phyloP scores from a whole-genome alignment of 495 filamentous ascomycete species.

The Daldinia concentrica region DNA sequence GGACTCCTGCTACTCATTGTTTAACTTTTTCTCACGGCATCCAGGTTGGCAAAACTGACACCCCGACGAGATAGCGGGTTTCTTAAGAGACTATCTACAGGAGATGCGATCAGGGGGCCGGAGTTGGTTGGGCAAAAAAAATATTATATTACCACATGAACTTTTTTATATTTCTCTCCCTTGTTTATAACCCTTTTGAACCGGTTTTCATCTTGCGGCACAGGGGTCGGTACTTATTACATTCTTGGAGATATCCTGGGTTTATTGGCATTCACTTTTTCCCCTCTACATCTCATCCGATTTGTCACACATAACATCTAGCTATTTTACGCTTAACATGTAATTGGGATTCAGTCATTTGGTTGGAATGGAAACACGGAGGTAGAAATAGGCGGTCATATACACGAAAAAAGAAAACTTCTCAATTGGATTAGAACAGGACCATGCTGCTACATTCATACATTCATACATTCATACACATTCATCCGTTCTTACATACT shows the following conservation, averaged over 20 bases:
- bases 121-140: slow-evolving; percentile 43
- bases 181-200: slow-evolving; percentile 30
- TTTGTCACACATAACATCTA: background rate
- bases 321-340: slow-evolving; percentile 3
- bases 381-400: slow-evolving; percentile 5
- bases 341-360: slow-evolving; percentile 7
- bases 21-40: slow-evolving; percentile 36
- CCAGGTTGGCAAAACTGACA: slow-evolving; percentile 37
- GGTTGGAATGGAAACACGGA: slow-evolving; percentile 2
- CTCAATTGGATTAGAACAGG: slow-evolving; percentile 1
- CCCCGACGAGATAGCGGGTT: slow-evolving; percentile 30
- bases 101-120: slow-evolving; percentile 32
- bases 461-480: background rate
- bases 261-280: slow-evolving; percentile 9
- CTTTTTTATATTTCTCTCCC: slow-evolving; percentile 9
- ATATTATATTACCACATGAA: slow-evolving; percentile 16
- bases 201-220: slow-evolving; percentile 2
- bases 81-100: slow-evolving; percentile 25
- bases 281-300: slow-evolving; percentile 14
- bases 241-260: slow-evolving; percentile 41
- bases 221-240: slow-evolving; percentile 17
- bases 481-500: background rate
- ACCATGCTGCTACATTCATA: slow-evolving; percentile 1
- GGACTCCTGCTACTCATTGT: slow-evolving; percentile 24
- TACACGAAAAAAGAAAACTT: slow-evolving; percentile 8